Evolutionary conservation across 352 stramenopile species (phyloP), one percentile per base, ranked within the genome.

Genomic region (Pythium catenulatum): DNA sequence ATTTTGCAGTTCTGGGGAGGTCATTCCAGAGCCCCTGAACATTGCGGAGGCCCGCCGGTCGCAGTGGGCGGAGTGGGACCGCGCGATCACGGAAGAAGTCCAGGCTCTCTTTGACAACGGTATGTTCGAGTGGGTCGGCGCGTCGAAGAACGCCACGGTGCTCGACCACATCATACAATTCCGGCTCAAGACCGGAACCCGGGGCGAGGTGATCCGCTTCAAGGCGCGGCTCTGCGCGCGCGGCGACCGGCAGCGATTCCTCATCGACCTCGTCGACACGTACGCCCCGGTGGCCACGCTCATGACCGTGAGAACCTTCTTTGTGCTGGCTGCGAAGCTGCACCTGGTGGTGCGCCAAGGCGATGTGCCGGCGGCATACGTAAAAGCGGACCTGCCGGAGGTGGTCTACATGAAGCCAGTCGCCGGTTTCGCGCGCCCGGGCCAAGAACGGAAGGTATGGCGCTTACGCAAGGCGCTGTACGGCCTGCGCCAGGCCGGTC

Each of bases 161-260:
- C 77, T 85, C n/a, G 79, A 73, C 58, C 13, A 79, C 54, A 74
- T 58, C 7, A 17, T 79, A 4, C 79, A 85, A 43, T 80, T 80
- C 30, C 61, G 65, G 11, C 6, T 77, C 4, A 84, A 84, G 77
- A 66, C 27, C 2, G 48, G 63, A 36, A 15, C 48, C 21, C 21
- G 23, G 17, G 77, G 77, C n/a, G 48, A 66, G 4, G 25, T 84
- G 7, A 8, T 41, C 0, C 46, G 23, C 13, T 84, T 37, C 65
- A 77, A 84, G 48, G 77, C 63, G 0, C 15, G 48, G 9, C 15
- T 85, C 4, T 85, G 78, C 19, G 78, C 78, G 3, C 46, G 78
- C 0, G 66, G 65, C 27, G 78, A 85, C 30, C 37, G 34, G 2
- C 65, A 85, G 21, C 4, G 4, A 3, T 70, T 32, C 37, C 17